Base-by-base conservation (phyloP, 805 yeast species). In the Schwanniomyces polymorphus region DNA sequence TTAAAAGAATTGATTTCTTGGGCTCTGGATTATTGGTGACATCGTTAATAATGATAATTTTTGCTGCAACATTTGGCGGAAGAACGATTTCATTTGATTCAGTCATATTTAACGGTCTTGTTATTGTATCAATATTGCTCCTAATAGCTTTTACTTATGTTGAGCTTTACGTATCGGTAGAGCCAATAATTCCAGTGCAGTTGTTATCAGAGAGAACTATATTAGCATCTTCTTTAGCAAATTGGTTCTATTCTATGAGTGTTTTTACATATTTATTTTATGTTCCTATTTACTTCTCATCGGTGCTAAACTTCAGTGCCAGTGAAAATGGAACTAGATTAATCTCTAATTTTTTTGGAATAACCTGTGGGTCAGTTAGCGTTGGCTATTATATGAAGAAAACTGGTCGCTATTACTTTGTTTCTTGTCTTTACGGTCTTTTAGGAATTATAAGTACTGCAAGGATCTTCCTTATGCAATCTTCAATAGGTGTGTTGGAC, bases 221-320 rank as follows among this genome's bases (percentile, higher is more conserved):
- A 14, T 60, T 83, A 27, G 75, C 84, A 10, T 81, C 88, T 0
- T 81, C 89, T 0, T 65, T 86, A 46, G 75, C 85, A 40, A 85
- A 84, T 62, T 81, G 87, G 81, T 82, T 86, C 54, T 72, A 76
- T 61, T 80, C 88, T 6, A 87, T 87, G 86, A 74, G 81, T 1
- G 76, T 78, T 17, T 86, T 78, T 60, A 70, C 89, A 1, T 74
- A 75, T 52, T 60, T 88, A 44, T 88, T 76, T 65, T 88, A 84
- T 63, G 74, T 83, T 4, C 96, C 96, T 1, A 74, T 89, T 17
- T 86, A 74, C 57, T 82, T 79, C 63, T 66, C 78, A 16, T 67
- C 86, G 0, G 86, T 81, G 2, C 59, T 75, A 50, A 75, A 73
- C n/a, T 61, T 79, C 33, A 58, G 78, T 2, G 78, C 88, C 2